Evolutionary conservation across 2,329 filamentous ascomycete genomes (phyloP).

Genomic region (Metarhizium humberi): DNA sequence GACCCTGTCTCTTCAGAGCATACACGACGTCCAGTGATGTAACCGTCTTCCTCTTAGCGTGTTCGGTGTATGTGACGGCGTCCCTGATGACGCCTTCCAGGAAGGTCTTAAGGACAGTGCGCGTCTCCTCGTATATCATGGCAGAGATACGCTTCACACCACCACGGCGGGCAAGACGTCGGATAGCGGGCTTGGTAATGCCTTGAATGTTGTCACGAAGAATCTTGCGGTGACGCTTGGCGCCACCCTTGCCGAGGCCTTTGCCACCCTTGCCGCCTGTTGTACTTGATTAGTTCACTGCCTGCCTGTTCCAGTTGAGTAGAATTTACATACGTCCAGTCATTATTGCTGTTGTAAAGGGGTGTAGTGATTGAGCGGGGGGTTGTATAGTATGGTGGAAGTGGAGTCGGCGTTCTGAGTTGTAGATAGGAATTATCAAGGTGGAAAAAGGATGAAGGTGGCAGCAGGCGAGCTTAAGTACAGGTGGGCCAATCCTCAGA

Average conservation of each 20-base stretch:
- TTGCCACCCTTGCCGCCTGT: conserved; percentile 91
- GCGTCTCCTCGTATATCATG: conserved; percentile 77
- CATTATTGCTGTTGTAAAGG: conserved; percentile 38
- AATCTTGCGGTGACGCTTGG: conserved; percentile 99
- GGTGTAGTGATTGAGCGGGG: conserved; percentile 4
- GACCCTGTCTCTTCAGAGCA: conserved; percentile 58
- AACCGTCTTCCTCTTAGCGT: conserved; percentile 74
- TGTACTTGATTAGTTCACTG: conserved; percentile 33
- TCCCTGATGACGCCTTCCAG: conserved; percentile 69
- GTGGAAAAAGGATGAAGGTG: conserved; percentile 10
- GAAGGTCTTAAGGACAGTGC: conserved; percentile 69
- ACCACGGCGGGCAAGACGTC: conserved; percentile 96
- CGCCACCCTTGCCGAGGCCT: conserved; percentile 95
- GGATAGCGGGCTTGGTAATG: conserved; percentile 97
- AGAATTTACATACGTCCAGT: conserved; percentile 57
- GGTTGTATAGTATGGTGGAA: background rate
- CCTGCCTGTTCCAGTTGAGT: background rate
- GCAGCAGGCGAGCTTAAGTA: conserved; percentile 29
- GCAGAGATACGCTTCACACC: conserved; percentile 99
- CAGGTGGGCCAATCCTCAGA: conserved; percentile 26
- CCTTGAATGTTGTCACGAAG: conserved; percentile 99
- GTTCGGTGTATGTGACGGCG: conserved; percentile 69
- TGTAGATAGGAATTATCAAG: conserved; percentile 8
- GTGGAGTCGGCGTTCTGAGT: background rate
- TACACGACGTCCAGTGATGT: conserved; percentile 61